Base-by-base conservation (phyloP, 768 basidiomycete species). In the Porphyrellus cyaneotinctus region DNA sequence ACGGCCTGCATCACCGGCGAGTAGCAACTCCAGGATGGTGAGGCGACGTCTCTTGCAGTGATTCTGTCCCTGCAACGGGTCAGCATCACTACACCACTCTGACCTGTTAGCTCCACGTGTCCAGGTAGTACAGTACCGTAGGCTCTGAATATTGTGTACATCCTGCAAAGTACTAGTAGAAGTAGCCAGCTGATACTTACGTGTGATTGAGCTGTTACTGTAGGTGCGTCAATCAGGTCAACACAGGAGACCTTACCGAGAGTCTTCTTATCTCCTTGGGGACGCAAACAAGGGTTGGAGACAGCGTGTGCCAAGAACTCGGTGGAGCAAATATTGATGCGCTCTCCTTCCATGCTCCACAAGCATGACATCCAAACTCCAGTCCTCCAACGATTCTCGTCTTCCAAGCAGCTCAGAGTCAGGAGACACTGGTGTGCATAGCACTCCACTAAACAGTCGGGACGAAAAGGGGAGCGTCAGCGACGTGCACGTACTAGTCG, bases 361-460 rank as follows among this genome's bases (percentile, higher is more conserved):
- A n/a, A n/a, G 43, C 53, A 59, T 59, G 55, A 56, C 58, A 23
- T 31, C 52, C 57, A 57, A 43, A 43, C 58, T 17, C 46, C 61
- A 36, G 47, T 17, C 58, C 22, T 13, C 36, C 23, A 33, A 42
- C n/a, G 58, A 60, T 33, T 31, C 43, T 22, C 51, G 15, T 20
- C 14, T 31, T 24, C 43, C 58, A 30, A 50, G 48, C 14, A 10
- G 39, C 30, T 48, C 58, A 13, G 58, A 58, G 22, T 28, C 55
- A 17, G 57, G n/a, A 37, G 53, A 53, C 23, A 30, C 14, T 15
- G 51, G 32, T 8, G 41, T 41, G 9, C 51, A 54, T 18, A 24
- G 1, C 28, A 32, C 33, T 39, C 32, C 32, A 10, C 54, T 24
- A 13, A 49, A 52, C 6, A 17, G 18, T 37, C 58, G 28, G 9